Evolutionary conservation across 2,329 filamentous ascomycete species (phyloP).

Genomic region (Pseudophaeomoniella oleicola): DNA sequence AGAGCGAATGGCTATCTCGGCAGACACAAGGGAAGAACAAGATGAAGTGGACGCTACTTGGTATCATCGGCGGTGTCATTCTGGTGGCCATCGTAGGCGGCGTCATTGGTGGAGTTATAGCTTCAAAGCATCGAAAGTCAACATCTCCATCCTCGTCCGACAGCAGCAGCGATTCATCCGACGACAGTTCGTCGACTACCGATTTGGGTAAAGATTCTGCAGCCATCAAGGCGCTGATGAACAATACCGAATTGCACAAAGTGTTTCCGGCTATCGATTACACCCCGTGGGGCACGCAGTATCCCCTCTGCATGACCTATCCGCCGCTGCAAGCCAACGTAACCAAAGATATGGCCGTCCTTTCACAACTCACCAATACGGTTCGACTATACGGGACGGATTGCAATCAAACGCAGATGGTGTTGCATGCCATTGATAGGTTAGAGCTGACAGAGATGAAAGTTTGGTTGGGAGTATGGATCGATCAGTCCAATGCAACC

Average conservation of each 20-base stretch:
- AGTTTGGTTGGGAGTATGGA: conserved; percentile 90
- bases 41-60: conserved; percentile 54
- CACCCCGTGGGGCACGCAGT: conserved; percentile 81
- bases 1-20: conserved; percentile 48
- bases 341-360: conserved; percentile 76
- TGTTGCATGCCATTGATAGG: conserved; percentile 64
- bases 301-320: conserved; percentile 62
- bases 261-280: conserved; percentile 95
- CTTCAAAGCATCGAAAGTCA: conserved; percentile 30
- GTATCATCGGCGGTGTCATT: conserved; percentile 49
- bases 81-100: conserved; percentile 59
- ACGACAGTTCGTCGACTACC: conserved; percentile 49
- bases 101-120: conserved; percentile 56
- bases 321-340: conserved; percentile 88
- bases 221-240: conserved; percentile 69
- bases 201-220: conserved; percentile 59
- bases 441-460: conserved; percentile 63
- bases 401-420: conserved; percentile 94
- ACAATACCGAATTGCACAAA: conserved; percentile 71
- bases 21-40: conserved; percentile 50
- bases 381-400: conserved; percentile 88
- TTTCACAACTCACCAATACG: conserved; percentile 78
- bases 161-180: conserved; percentile 31
- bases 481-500: conserved; percentile 59
- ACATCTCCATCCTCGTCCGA: conserved; percentile 11